These are phyloP conservation scores for Phaeoacremonium minimum DNA, from an alignment of 2,329 filamentous ascomycete species.

Conservation along the genomic window DNA sequence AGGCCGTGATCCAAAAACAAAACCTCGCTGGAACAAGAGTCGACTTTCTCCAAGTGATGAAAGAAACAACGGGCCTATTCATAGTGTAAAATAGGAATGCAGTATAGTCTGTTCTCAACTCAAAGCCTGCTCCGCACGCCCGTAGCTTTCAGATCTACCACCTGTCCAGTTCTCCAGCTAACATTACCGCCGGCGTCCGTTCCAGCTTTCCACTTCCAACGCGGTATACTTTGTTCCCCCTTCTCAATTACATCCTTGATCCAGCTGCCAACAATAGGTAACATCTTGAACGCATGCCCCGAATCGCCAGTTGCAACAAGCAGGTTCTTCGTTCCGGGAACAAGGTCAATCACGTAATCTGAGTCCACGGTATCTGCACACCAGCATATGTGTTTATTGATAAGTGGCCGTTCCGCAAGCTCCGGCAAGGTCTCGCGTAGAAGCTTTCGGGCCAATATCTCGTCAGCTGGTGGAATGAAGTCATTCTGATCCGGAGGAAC, in stretches of 20 bases:
- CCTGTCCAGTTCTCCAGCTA: constrained; percentile 30
- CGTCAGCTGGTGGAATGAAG: constrained; percentile 50
- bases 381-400: constrained; percentile 57
- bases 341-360: constrained; percentile 56
- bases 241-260: constrained; percentile 40
- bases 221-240: constrained; percentile 32
- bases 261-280: constrained; percentile 55
- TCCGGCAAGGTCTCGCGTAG: constrained; percentile 46
- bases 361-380: constrained; percentile 57
- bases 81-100: too few species aligned
- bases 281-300: constrained; percentile 60
- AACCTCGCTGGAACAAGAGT: constrained; percentile 3
- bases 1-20: constrained; percentile 3
- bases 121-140: not conserved
- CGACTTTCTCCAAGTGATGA: constrained; percentile 4
- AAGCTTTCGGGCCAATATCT: constrained; percentile 44
- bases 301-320: constrained; percentile 54
- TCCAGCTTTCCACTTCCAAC: constrained; percentile 49
- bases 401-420: constrained; percentile 50
- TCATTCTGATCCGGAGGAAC: constrained; percentile 33
- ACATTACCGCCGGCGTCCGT: constrained; percentile 18
- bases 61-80: constrained; percentile 5
- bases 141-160: constrained; percentile 16
- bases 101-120: too few species aligned
- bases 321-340: constrained; percentile 44